Conservation (phyloP, 768 basidiomycete genomes). For the Leccinum longicurvipes region DNA sequence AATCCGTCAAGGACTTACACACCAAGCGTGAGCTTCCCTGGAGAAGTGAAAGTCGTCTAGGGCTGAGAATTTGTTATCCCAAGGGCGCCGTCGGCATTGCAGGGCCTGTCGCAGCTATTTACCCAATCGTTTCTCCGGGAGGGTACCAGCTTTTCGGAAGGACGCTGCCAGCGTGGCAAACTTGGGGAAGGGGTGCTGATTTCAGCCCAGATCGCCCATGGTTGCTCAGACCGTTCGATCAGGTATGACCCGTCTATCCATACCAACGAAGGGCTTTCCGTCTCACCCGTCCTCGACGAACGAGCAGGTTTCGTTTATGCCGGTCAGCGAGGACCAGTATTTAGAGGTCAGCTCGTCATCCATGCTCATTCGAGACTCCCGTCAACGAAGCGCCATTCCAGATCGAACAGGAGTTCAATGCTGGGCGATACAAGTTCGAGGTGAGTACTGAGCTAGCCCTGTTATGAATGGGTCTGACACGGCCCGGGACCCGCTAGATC, state of each 20-base stretch:
- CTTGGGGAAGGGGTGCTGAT: slow-evolving; percentile 52
- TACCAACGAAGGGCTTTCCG: background rate
- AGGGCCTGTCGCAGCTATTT: slow-evolving; percentile 62
- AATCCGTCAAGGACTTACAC: slow-evolving; percentile 70
- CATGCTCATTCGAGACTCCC: background rate
- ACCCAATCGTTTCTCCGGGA: slow-evolving; percentile 61
- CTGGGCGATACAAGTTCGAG: slow-evolving; percentile 51
- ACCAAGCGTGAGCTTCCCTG: slow-evolving; percentile 42
- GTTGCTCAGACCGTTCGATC: slow-evolving; percentile 62
- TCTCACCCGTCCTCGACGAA: background rate
- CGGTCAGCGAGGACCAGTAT: slow-evolving; percentile 47
- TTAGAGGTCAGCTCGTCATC: slow-evolving; percentile 34
- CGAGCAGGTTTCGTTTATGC: slow-evolving; percentile 48
- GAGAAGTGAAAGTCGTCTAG: background rate
- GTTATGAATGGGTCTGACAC: slow-evolving; percentile 2
- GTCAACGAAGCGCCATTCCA: slow-evolving; percentile 15
- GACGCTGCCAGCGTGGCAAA: slow-evolving; percentile 63
- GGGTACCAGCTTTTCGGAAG: slow-evolving; percentile 65
- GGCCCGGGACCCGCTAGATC: slow-evolving; percentile 37
- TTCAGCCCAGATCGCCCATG: slow-evolving; percentile 51
- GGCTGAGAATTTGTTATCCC: background rate
- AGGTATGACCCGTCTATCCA: slow-evolving; percentile 31
- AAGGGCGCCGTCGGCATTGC: slow-evolving; percentile 72
- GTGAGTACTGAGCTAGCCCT: slow-evolving; percentile 21
- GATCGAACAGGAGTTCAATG: slow-evolving; percentile 51